phyloP scores from a whole-genome alignment of 805 yeast genomes.

The Saccharomyces jurei region DNA sequence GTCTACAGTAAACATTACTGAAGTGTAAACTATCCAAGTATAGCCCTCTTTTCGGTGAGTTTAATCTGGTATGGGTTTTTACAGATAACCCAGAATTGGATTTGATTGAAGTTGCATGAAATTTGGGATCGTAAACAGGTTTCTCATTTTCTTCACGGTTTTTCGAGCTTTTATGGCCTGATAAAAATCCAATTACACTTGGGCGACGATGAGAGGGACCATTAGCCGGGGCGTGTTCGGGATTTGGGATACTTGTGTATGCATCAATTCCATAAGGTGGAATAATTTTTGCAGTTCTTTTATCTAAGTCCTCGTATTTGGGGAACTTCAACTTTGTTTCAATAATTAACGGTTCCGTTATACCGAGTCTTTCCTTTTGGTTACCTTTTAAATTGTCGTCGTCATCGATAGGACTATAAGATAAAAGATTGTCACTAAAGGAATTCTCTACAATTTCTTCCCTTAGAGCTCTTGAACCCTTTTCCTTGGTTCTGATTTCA shows the following conservation, averaged over 20 bases:
- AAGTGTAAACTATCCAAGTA: constrained; percentile 56
- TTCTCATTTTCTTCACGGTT: not conserved
- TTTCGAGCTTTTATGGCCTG: constrained; percentile 7
- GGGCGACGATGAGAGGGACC: constrained; percentile 6
- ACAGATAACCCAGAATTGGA: constrained; percentile 17
- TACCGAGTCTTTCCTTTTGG: constrained; percentile 13
- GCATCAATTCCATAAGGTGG: constrained; percentile 33
- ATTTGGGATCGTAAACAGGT: constrained; percentile 3
- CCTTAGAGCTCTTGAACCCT: constrained; percentile 44
- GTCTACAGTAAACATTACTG: constrained; percentile 52
- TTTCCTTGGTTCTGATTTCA: constrained; percentile 55
- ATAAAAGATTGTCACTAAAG: constrained; percentile 52
- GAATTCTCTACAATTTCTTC: constrained; percentile 49
- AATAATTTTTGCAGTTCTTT: constrained; percentile 18
- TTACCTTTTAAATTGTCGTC: constrained; percentile 29
- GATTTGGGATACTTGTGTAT: constrained; percentile 15
- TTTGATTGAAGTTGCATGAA: constrained; percentile 11
- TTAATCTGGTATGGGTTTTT: constrained; percentile 15
- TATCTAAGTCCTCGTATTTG: constrained; percentile 24
- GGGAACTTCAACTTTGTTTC: constrained; percentile 29
- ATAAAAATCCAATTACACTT: constrained; percentile 16
- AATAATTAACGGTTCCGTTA: constrained; percentile 23
- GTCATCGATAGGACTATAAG: constrained; percentile 34
- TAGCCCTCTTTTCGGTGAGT: constrained; percentile 30
- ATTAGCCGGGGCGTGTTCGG: constrained; percentile 5